Percentiles rank a stretch among this genome's conserved stretches.
phyloP scores from a whole-genome alignment of 148 eudicot genomes.

The Amaranthus palmeri region DNA sequence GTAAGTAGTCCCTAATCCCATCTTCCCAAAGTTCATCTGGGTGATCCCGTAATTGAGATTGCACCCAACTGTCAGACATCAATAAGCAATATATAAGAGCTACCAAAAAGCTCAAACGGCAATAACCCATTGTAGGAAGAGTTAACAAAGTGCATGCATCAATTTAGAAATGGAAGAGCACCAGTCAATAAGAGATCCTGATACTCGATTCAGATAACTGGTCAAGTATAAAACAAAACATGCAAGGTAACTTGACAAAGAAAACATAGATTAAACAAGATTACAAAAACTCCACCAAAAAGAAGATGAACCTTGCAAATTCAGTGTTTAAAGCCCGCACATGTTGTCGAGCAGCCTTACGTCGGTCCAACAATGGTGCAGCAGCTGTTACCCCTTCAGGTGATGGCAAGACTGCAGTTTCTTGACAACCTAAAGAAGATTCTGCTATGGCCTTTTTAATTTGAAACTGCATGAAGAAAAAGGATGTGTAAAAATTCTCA shows the following conservation, averaged over 20 bases:
- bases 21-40: constrained; percentile 99
- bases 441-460: constrained; percentile 53
- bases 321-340: constrained; percentile 93
- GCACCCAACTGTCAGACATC: constrained; percentile 77
- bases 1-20: constrained; percentile 69
- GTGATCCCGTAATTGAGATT: constrained; percentile 73
- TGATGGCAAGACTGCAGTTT: constrained; percentile 27
- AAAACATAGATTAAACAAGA: not conserved
- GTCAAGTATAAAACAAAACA: not conserved
- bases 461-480: constrained; percentile 46
- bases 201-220: not conserved
- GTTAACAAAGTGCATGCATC: not conserved
- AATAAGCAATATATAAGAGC: constrained; percentile 16
- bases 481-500: not conserved
- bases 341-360: constrained; percentile 73
- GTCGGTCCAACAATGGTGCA: constrained; percentile 52
- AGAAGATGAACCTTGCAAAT: constrained; percentile 72
- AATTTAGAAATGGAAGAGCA: not conserved
- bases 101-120: not conserved
- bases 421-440: constrained; percentile 39
- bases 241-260: not conserved
- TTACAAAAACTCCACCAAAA: not conserved
- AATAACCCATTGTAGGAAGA: not conserved
- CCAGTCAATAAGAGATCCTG: not conserved
- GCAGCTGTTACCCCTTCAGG: constrained; percentile 36